Base-by-base conservation (phyloP, 2,329 filamentous ascomycete species). In the Microdochium bolleyi region DNA sequence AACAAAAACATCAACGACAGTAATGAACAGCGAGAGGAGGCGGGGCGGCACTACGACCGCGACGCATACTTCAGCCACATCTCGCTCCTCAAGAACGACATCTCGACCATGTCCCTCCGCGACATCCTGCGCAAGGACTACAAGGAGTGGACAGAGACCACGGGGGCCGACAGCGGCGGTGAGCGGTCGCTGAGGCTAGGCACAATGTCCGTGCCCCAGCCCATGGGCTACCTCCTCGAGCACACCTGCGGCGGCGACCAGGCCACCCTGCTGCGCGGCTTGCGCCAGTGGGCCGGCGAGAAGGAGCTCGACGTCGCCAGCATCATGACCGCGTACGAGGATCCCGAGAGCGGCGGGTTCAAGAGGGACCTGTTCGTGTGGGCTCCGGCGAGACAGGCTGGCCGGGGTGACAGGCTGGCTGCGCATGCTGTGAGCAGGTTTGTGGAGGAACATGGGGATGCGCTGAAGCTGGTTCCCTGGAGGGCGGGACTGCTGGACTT, bases 91-190 rank as follows among this genome's bases (percentile, higher is more conserved):
- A 92, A 92, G 67, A 78, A 82, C 56, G 80, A 90, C 58, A 76
- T 94, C 51, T 79, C 77, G 2, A 59, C 64, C 0, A 69, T 94
- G 48, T 72, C 70, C 37, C 67, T 90, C 58, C 71, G 77, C 22
- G 88, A 92, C 59, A 78, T 92, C 38, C 68, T 92, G 51, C 77
- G 87, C 57, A 92, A 92, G 67, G 89, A 95, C 69, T 95, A 92
- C 70, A 95, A 95, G 71, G 78, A 88, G 63, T 94, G 88, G 88
- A 71, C 70, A 11, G 80, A 83, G 52, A 22, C 19, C n/a, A 22
- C 16, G 8, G 19, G 13, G 13, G 22, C 41, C 14, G 71, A 71
- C 11, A 70, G 67, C 3, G 64, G 62, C 8, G 14, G 13, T 10
- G 34, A 37, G 51, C 21, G 16, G 21, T 14, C 4, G 0, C 63